Evolutionary conservation across 495 filamentous ascomycete species (phyloP), one percentile per base, ranked within the genome.

Genomic region (Cercophora newfieldiana): DNA sequence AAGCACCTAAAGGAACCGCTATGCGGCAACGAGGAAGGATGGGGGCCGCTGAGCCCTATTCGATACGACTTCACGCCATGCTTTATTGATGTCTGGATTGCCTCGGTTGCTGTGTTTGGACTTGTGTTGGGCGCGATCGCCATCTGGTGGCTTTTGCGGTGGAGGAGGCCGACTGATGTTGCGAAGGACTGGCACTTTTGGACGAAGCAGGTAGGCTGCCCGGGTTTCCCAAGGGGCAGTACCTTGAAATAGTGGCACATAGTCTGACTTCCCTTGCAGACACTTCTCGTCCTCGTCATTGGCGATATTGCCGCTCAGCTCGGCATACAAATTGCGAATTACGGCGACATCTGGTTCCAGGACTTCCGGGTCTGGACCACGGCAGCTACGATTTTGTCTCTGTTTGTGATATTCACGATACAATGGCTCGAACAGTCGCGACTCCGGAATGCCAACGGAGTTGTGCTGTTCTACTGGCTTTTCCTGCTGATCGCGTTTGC

Each of bases 401-500:
- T 97, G 28, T 83, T 84, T 24, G 86, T 96, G 56, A 90, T 96
- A 12, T 92, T 91, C 68, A 72, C 84, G n/a, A 87, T 98, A 57
- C 96, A 99, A 80, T 96, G 94, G 80, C 82, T 92, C 63, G 96
- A 99, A 75, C 93, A 98, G 78, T 87, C 87, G 77, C 87, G 95
- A 48, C 91, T 91, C 68, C 87, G 94, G 28, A 90, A 95, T 73
- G 89, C 96, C 25, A 97, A 97, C 74, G 94, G 92, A 6, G 91
- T 97, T 22, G 93, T 96, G 19, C 81, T 99, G 50, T 94, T 97
- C 77, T 99, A 95, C 83, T 99, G 96, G 96, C 83, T 97, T 7
- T 89, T 97, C 70, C 88, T 97, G 61, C 80, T 94, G 65, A 90
- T 96, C 73, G 86, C 86, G 12, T 89, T 89, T 70, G 87, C 83